These are phyloP conservation scores for Ascochyta lentis DNA, from an alignment of 2,329 filamentous ascomycete genomes.

Conservation along the genomic window DNA sequence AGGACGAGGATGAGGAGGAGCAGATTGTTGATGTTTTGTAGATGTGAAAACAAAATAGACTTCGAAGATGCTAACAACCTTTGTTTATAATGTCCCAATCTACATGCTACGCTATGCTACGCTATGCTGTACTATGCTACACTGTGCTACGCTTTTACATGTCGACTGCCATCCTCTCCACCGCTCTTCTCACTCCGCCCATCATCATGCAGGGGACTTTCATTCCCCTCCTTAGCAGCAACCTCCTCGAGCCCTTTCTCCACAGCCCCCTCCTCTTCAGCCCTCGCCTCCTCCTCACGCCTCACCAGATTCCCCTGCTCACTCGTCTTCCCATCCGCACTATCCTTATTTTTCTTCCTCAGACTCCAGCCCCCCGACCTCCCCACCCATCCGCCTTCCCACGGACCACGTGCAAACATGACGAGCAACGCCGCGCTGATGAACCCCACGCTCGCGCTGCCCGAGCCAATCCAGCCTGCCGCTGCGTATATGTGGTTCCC, in stretches of 20 bases:
- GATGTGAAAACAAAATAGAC: background rate
- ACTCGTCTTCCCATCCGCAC: slow-evolving; percentile 49
- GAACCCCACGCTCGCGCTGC: slow-evolving; percentile 64
- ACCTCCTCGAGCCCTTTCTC: slow-evolving; percentile 31
- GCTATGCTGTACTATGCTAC: slow-evolving; percentile 6
- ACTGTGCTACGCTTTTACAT: slow-evolving; percentile 16
- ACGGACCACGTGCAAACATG: slow-evolving; percentile 60
- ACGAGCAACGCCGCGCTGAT: slow-evolving; percentile 57
- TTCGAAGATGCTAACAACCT: too few relatives aligned
- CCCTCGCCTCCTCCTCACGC: slow-evolving; percentile 12
- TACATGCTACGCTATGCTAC: background rate
- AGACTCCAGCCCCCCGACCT: slow-evolving; percentile 66
- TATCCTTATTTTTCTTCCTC: slow-evolving; percentile 50
- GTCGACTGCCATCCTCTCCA: slow-evolving; percentile 20
- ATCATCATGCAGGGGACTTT: slow-evolving; percentile 21
- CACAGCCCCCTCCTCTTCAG: slow-evolving; percentile 32
- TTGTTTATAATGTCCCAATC: background rate
- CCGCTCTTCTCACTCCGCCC: slow-evolving; percentile 20
- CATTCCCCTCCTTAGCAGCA: slow-evolving; percentile 42
- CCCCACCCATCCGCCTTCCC: slow-evolving; percentile 65
- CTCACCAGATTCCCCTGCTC: slow-evolving; percentile 25
- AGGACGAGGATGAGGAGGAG: slow-evolving; percentile 47
- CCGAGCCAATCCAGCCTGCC: slow-evolving; percentile 64
- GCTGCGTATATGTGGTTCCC: slow-evolving; percentile 63
- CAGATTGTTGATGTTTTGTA: slow-evolving; percentile 44